Percentiles rank a stretch among this genome's conserved stretches.
These are phyloP conservation scores for Penicillium hesseltinei DNA, from an alignment of 2,329 filamentous ascomycete species.

Conservation along the genomic window DNA sequence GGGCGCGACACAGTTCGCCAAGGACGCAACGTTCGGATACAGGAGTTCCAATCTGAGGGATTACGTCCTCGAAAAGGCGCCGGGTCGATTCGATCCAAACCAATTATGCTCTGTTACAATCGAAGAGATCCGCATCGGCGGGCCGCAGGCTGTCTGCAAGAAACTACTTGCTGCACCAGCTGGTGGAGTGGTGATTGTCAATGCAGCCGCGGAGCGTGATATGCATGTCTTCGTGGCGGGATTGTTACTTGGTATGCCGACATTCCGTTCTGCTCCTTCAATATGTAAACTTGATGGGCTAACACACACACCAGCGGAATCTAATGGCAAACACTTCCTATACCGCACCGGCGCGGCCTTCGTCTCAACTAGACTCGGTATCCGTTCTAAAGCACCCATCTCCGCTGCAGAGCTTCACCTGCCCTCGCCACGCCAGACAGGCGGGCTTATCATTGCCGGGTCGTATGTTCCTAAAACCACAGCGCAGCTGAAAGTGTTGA, in stretches of 20 bases:
- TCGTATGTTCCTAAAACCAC: constrained; percentile 62
- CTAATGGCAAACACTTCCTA: constrained; percentile 44
- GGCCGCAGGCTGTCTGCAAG: constrained; percentile 43
- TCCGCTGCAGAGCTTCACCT: constrained; percentile 47
- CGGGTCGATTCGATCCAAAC: constrained; percentile 40
- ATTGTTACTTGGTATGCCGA: constrained; percentile 38
- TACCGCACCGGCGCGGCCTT: constrained; percentile 50
- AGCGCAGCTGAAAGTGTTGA: constrained; percentile 50
- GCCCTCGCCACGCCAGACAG: constrained; percentile 34
- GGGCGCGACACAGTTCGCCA: constrained; percentile 55
- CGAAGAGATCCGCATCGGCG: constrained; percentile 50
- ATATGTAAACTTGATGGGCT: background rate
- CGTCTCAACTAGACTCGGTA: constrained; percentile 53
- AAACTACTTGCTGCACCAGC: constrained; percentile 40
- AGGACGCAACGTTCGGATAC: constrained; percentile 59
- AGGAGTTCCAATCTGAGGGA: constrained; percentile 53
- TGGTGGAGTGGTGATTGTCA: constrained; percentile 51
- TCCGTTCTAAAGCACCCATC: constrained; percentile 52
- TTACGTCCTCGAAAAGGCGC: constrained; percentile 56
- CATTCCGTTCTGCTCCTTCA: background rate
- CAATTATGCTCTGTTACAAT: constrained; percentile 48
- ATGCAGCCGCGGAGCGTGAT: constrained; percentile 55
- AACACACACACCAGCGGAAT: constrained; percentile 28
- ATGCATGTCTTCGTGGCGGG: constrained; percentile 57
- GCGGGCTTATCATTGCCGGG: constrained; percentile 56